Percentiles rank a stretch among this genome's conserved stretches.
These are phyloP conservation scores for Vanrija sp. DNA, from an alignment of 1,284 basidiomycete genomes.

Conservation along the genomic window DNA sequence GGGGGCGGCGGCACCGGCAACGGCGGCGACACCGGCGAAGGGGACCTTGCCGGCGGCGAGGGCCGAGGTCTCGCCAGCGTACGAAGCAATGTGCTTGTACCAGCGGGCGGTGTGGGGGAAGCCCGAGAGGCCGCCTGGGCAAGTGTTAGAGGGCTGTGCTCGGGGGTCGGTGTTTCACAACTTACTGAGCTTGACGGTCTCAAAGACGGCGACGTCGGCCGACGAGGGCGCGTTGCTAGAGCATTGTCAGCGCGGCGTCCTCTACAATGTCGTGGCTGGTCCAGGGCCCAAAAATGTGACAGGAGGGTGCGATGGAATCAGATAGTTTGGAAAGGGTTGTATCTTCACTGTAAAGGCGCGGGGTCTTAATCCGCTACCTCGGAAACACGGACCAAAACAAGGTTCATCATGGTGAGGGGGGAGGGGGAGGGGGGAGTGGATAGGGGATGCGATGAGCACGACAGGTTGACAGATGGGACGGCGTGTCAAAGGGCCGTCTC, in stretches of 20 bases:
- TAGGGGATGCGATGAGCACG: background rate
- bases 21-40: constrained; percentile 62
- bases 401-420: constrained; percentile 60
- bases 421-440: constrained; percentile 1
- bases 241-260: constrained; percentile 20
- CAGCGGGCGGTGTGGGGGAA: constrained; percentile 83
- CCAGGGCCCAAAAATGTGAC: constrained; percentile 9
- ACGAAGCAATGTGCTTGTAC: constrained; percentile 92
- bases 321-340: constrained; percentile 67
- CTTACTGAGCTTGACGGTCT: constrained; percentile 60
- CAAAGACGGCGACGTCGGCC: constrained; percentile 93
- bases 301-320: constrained; percentile 55
- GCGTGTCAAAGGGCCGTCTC: background rate
- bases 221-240: constrained; percentile 87
- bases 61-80: constrained; percentile 67
- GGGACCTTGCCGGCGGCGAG: constrained; percentile 82
- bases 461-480: background rate
- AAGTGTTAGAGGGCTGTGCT: constrained; percentile 90
- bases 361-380: constrained; percentile 93
- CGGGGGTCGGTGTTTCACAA: constrained; percentile 80
- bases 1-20: constrained; percentile 48
- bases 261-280: too few relatives aligned
- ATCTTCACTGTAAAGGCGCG: constrained; percentile 61
- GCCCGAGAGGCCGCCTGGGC: constrained; percentile 54
- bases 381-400: constrained; percentile 99